Base-by-base conservation (phyloP, 306 rosid genomes). In the Lathyrus sativus region DNA sequence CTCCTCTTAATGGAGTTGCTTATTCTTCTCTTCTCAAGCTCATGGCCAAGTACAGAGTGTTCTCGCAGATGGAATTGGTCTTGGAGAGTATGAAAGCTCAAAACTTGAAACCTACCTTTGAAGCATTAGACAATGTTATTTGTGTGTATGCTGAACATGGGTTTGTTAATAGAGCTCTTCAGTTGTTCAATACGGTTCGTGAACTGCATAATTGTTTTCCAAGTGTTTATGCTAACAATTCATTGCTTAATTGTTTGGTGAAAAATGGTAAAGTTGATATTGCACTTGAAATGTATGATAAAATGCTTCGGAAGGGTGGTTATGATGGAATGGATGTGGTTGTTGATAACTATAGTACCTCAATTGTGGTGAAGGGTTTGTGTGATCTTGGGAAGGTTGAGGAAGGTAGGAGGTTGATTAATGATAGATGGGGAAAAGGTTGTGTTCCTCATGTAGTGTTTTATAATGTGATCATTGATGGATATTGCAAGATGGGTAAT, bases 391-490 rank as follows among this genome's bases (percentile, higher is more conserved):
- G 96, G 48, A 85, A 68, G 54, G 77, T 84, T 65, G 87, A 80
- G 72, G 90, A 85, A 70, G 95, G 90, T 33, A 67, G 81, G 67
- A 82, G 71, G 68, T 74, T 91, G 77, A 85, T 91, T 71, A 78
- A 41, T 42, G 77, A 81, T 65, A 84, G 88, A 48, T 87, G 96
- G 96, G 95, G 95, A 15, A 49, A 82, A 62, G 80, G 78, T 53
- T 91, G 95, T 68, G 78, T 91, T 24, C 96, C 95, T 2, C 79
- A 89, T 77, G 73, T 91, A 56, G 87, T 88, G 62, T 91, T 87
- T 70, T 89, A 87, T 51, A 89, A 89, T 81, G 78, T 77, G 10
- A 86, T 91, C 43, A 85, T 89, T 69, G 80, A 79, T 56, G 96
- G 97, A 11, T 82, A 77, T 80, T 91, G 96, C 78, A 85, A 77